Evolutionary conservation across 23 red algal genomes (phyloP).

Genomic region (Gracilaria gracilis): DNA sequence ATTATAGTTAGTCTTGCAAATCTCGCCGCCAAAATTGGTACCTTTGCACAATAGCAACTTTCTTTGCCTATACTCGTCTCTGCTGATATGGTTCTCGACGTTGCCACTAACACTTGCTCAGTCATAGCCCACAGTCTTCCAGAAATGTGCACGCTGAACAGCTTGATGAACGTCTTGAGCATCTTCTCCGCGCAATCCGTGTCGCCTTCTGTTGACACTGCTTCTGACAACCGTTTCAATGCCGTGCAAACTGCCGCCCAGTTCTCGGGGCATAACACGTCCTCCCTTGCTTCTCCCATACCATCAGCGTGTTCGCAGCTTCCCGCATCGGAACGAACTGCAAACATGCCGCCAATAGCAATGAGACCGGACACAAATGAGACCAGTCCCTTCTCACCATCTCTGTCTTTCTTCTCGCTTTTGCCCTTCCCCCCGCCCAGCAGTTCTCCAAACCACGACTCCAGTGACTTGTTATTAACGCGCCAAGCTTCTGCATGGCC

Average conservation of each 20-base stretch:
- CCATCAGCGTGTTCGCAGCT: no score
- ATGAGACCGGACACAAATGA: background rate
- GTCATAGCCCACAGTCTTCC: conserved; percentile 36
- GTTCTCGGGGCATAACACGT: conserved; percentile 1
- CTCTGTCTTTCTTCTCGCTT: background rate
- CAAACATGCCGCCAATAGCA: background rate
- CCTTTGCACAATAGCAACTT: conserved; percentile 43
- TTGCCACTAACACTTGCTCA: conserved; percentile 15
- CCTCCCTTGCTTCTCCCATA: background rate
- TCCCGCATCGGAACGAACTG: background rate
- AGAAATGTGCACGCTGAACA: conserved; percentile 11
- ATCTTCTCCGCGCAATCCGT: background rate
- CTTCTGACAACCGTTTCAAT: background rate
- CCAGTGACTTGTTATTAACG: background rate
- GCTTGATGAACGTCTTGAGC: conserved; percentile 13
- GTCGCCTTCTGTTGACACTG: background rate
- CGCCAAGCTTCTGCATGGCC: background rate
- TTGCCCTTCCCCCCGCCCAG: background rate
- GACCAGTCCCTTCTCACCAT: background rate
- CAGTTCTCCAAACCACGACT: conserved; percentile 14
- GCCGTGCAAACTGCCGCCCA: conserved; percentile 34
- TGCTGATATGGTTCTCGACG: conserved; percentile 13
- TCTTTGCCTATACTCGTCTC: background rate
- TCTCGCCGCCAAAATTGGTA: background rate
- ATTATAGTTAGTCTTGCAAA: background rate